phyloP scores from a whole-genome alignment of 2,329 filamentous ascomycete species.

The Hypoxylon sp. region DNA sequence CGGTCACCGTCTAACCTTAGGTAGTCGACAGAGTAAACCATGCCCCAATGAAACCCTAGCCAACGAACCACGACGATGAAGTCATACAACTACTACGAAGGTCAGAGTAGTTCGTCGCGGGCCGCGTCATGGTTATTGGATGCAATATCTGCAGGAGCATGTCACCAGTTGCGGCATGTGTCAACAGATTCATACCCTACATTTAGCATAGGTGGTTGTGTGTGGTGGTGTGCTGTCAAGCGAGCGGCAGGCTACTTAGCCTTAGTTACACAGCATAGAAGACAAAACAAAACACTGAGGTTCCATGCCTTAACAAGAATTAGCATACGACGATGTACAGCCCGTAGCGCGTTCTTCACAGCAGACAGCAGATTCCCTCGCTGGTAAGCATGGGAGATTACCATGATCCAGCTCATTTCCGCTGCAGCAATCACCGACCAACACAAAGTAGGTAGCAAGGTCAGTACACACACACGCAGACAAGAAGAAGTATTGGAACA shows the following conservation, averaged over 20 bases:
- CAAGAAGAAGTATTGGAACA: constrained; percentile 15
- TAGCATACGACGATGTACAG: constrained; percentile 23
- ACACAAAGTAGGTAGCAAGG: constrained; percentile 17
- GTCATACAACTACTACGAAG: constrained; percentile 26
- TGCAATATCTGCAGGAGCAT: constrained; percentile 21
- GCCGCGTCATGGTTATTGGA: constrained; percentile 19
- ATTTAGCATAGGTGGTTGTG: constrained; percentile 5
- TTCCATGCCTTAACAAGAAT: constrained; percentile 33
- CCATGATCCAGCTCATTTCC: constrained; percentile 21
- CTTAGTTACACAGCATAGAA: constrained; percentile 32
- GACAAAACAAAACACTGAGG: constrained; percentile 13
- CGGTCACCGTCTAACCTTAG: constrained; percentile 20
- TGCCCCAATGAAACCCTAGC: constrained; percentile 26
- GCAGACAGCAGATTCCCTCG: constrained; percentile 31
- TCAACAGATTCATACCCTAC: constrained; percentile 29
- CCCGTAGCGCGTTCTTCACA: constrained; percentile 25
- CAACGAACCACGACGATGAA: constrained; percentile 23
- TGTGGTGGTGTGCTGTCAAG: constrained; percentile 25
- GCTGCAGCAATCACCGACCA: constrained; percentile 21
- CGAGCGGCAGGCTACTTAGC: constrained; percentile 30
- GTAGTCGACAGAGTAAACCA: constrained; percentile 15
- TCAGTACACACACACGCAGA: constrained; percentile 16
- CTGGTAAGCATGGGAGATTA: constrained; percentile 25
- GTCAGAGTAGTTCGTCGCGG: constrained; percentile 18
- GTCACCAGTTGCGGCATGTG: constrained; percentile 33